Base-by-base conservation (phyloP, 805 yeast genomes). In the Saturnispora gosingensis region DNA sequence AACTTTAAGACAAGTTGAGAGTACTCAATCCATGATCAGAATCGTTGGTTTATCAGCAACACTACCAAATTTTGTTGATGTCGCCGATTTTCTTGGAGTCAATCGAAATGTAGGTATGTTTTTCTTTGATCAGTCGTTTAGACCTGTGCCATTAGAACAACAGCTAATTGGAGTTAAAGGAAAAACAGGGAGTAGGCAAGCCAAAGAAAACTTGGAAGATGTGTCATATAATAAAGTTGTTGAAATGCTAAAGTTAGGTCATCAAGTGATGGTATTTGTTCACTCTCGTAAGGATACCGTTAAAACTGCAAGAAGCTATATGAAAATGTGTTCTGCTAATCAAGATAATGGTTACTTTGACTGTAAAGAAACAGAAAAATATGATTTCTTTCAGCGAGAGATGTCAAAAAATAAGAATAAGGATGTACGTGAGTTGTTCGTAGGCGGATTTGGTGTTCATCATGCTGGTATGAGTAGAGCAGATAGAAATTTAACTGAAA, bases 401-500 rank as follows among this genome's bases (percentile, higher is more conserved):
- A 76, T 88, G 72, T 69, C 78, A 1, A 76, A 82, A 56, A 85
- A 83, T 60, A 78, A 84, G 58, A 88, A 81, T 62, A 84, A 78
- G 56, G 98, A 91, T 59, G 67, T 89, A 64, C 75, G 82, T 49
- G 98, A 93, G 59, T 70, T 93, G 11, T 88, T 88, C 59, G 80
- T 72, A 47, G 69, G 72, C 51, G 99, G 99, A 0, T 84, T 91
- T 67, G 98, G 97, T 48, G 77, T 86, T 3, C 99, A 93, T 67
- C 98, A 93, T 70, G 99, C 99, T 0, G 99, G 99, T 60, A 83
- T 93, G 95, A 71, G 88, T 27, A 74, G 99, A 56, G 70, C 89
- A 0, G 99, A 93, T 62, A 78, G 99, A 61, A 90, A 89, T 61
- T 63, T 89, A 49, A 84, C 95, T 0, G 99, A 95, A 61, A 83